Conservation (phyloP, 192 early-diverging fungal genomes). For the Glomus cerebriforme region DNA sequence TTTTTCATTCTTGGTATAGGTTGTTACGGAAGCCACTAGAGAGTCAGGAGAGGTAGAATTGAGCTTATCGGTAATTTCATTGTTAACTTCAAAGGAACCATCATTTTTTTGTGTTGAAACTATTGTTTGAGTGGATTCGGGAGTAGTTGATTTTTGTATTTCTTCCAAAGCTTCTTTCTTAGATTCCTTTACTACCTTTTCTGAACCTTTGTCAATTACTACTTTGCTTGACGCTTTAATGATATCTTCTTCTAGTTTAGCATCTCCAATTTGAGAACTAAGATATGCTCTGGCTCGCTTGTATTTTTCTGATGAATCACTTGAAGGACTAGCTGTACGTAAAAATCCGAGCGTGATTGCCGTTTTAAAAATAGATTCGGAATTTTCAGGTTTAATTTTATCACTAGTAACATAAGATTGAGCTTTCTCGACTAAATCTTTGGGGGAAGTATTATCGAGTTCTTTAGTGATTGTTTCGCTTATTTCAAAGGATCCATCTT, state of each 20-base stretch:
- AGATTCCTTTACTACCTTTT: not conserved
- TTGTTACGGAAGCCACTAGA: not conserved
- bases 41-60: not conserved
- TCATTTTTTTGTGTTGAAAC: slow-evolving; percentile 2
- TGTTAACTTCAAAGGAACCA: not conserved
- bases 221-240: not conserved
- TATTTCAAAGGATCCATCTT: slow-evolving; percentile 17
- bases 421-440: not conserved
- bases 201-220: slow-evolving; percentile 4
- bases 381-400: not conserved
- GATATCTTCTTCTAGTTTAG: not conserved
- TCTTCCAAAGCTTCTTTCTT: not conserved
- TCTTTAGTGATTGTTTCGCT: not conserved
- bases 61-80: not conserved
- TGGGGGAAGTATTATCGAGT: not conserved
- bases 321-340: not conserved
- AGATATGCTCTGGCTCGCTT: not conserved
- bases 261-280: slow-evolving; percentile 14
- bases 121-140: not conserved
- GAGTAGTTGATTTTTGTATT: not conserved
- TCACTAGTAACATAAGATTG: not conserved
- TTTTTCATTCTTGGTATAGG: not conserved
- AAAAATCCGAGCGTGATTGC: slow-evolving; percentile 6
- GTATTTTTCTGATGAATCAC: not conserved
- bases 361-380: not conserved